A percentile compares a stretch with the other conserved stretches of the same genome.
These are phyloP conservation scores for Plasmodiophora brassicae DNA, from an alignment of 208 protist genomes.

Conservation along the genomic window DNA sequence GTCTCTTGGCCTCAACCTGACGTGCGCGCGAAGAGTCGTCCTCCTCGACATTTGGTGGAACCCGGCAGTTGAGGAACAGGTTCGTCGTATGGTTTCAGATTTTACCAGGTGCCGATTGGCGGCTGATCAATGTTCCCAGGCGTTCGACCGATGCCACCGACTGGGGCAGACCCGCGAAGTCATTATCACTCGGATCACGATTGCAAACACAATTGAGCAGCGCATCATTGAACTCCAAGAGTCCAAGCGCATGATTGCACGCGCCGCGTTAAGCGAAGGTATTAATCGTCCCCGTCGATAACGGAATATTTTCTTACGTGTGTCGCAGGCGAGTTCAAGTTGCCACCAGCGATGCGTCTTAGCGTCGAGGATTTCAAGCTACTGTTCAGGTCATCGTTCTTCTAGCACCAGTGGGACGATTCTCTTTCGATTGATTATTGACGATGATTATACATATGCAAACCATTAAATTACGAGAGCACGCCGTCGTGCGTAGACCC, in stretches of 20 bases:
- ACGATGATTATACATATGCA: no score
- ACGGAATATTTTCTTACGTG: neutral
- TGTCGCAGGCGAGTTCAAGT: neutral
- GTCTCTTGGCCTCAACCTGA: conserved; percentile 4
- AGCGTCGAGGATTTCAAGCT: neutral
- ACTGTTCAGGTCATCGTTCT: neutral
- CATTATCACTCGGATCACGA: neutral
- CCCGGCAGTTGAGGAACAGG: neutral
- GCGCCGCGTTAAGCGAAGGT: neutral
- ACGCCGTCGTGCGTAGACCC: neutral
- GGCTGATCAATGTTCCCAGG: no score
- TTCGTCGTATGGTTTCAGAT: no score
- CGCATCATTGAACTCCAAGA: conserved; percentile 21
- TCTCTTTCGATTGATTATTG: neutral
- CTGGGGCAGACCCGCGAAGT: neutral
- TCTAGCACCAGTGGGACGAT: neutral
- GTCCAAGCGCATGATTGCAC: neutral
- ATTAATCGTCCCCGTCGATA: neutral
- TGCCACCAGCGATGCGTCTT: neutral
- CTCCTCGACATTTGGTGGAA: conserved; percentile 25
- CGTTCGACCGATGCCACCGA: neutral
- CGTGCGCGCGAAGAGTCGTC: neutral
- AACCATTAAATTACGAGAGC: neutral
- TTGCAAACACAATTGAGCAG: neutral
- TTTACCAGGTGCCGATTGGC: no score